A percentile compares a stretch with the other conserved stretches of the same genome.
These are phyloP conservation scores for Thozetella sp. DNA, from an alignment of 495 filamentous ascomycete species.

Conservation along the genomic window DNA sequence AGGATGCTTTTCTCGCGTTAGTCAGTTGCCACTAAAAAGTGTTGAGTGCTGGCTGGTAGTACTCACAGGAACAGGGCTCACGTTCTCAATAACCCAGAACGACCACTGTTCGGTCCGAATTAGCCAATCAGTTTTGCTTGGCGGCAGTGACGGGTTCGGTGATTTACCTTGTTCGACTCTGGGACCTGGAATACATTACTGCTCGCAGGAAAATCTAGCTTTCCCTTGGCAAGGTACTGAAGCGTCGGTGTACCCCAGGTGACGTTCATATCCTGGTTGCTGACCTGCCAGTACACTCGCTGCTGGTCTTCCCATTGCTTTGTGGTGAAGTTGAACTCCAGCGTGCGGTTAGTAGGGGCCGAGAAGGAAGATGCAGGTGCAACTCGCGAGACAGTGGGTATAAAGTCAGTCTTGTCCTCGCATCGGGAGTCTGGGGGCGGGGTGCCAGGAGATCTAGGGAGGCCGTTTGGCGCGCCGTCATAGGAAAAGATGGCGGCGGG, in stretches of 20 bases:
- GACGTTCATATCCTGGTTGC: conserved; percentile 20
- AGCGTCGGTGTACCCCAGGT: conserved; percentile 33
- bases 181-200: conserved; percentile 37
- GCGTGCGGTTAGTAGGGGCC: conserved; percentile 4
- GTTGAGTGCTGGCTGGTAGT: background rate
- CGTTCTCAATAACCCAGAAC: conserved; percentile 41
- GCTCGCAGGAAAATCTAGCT: conserved; percentile 26
- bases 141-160: conserved; percentile 27
- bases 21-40: no score
- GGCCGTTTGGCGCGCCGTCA: conserved; percentile 9
- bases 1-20: conserved; percentile 28
- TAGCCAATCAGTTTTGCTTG: conserved; percentile 10
- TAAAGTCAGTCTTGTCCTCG: conserved; percentile 9
- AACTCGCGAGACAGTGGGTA: conserved; percentile 10
- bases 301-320: conserved; percentile 10
- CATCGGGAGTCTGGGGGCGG: conserved; percentile 9
- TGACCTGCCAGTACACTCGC: conserved; percentile 24
- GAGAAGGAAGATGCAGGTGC: conserved; percentile 2
- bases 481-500: conserved; percentile 17
- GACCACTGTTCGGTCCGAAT: conserved; percentile 28
- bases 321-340: conserved; percentile 7
- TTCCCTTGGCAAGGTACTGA: conserved; percentile 32
- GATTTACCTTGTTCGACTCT: conserved; percentile 39
- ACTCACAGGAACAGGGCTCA: conserved; percentile 7
- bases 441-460: conserved; percentile 8